Conservation (phyloP, 805 yeast species). For the Schizosaccharomyces pombe region DNA sequence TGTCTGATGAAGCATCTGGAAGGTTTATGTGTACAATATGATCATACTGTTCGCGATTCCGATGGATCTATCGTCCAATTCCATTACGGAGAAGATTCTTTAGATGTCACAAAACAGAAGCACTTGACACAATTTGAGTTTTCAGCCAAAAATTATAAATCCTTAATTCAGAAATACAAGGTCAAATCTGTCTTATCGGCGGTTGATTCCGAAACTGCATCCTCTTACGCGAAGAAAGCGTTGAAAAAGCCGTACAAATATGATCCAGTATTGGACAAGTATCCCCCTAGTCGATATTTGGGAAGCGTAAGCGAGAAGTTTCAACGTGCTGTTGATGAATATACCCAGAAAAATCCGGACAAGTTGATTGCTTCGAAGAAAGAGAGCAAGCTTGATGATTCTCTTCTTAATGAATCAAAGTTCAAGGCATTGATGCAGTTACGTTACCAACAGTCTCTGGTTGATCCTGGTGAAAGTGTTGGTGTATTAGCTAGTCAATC, state of each 20-base stretch:
- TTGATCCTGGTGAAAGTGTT: slow-evolving; percentile 92
- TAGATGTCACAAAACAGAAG: slow-evolving; percentile 84
- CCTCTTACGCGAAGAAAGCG: slow-evolving; percentile 58
- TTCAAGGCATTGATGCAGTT: slow-evolving; percentile 93
- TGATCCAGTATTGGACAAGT: slow-evolving; percentile 72
- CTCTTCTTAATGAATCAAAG: neutral
- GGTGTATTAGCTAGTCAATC: slow-evolving; percentile 97
- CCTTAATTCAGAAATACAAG: slow-evolving; percentile 63
- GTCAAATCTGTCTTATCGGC: slow-evolving; percentile 39
- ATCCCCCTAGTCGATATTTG: slow-evolving; percentile 67
- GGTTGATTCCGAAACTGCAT: slow-evolving; percentile 66
- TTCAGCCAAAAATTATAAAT: slow-evolving; percentile 76
- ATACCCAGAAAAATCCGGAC: slow-evolving; percentile 28
- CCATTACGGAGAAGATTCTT: slow-evolving; percentile 90
- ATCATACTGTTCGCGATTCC: slow-evolving; percentile 82
- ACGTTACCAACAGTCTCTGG: slow-evolving; percentile 87
- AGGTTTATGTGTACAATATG: slow-evolving; percentile 86
- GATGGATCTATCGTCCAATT: slow-evolving; percentile 81
- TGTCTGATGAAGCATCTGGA: slow-evolving; percentile 94
- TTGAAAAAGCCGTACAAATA: slow-evolving; percentile 39
- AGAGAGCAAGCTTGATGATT: slow-evolving; percentile 10
- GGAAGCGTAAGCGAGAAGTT: slow-evolving; percentile 87
- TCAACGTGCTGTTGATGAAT: slow-evolving; percentile 54
- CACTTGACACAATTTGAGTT: slow-evolving; percentile 83
- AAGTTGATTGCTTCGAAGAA: slow-evolving; percentile 31